phyloP scores from a whole-genome alignment of 306 rosid species.

The Trichosanthes truncata region DNA sequence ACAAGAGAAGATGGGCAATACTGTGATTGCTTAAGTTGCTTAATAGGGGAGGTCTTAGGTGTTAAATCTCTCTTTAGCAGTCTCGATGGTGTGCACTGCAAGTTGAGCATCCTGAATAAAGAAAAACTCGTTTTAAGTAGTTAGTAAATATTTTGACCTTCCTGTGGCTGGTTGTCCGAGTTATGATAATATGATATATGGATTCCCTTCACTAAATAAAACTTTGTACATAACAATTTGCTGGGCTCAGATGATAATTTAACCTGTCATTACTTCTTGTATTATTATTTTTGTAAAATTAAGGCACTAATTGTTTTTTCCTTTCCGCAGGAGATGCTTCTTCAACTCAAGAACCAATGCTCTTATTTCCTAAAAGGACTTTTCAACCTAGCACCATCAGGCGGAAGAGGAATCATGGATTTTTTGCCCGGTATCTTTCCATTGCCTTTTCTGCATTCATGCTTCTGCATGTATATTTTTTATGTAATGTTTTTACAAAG shows the following conservation, averaged over 20 bases:
- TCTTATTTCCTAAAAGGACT: conserved; percentile 74
- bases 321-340: conserved; percentile 39
- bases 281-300: neutral
- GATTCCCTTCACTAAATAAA: neutral
- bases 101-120: neutral
- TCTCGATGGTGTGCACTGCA: neutral
- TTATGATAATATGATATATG: neutral
- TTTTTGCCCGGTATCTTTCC: conserved; percentile 65
- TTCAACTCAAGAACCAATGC: conserved; percentile 58
- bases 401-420: conserved; percentile 90
- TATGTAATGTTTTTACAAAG: neutral
- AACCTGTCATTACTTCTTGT: neutral
- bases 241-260: neutral
- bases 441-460: neutral
- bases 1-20: neutral
- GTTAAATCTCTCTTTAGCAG: neutral
- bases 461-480: neutral
- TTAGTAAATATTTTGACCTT: neutral
- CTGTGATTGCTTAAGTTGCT: neutral
- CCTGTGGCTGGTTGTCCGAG: neutral
- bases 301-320: neutral
- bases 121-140: neutral
- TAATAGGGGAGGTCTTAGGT: neutral
- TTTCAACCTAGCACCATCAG: conserved; percentile 78
- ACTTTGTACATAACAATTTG: neutral